Percentiles rank a stretch among this genome's conserved stretches.
phyloP scores from a whole-genome alignment of 2,329 filamentous ascomycete genomes.

The Apiospora marii region DNA sequence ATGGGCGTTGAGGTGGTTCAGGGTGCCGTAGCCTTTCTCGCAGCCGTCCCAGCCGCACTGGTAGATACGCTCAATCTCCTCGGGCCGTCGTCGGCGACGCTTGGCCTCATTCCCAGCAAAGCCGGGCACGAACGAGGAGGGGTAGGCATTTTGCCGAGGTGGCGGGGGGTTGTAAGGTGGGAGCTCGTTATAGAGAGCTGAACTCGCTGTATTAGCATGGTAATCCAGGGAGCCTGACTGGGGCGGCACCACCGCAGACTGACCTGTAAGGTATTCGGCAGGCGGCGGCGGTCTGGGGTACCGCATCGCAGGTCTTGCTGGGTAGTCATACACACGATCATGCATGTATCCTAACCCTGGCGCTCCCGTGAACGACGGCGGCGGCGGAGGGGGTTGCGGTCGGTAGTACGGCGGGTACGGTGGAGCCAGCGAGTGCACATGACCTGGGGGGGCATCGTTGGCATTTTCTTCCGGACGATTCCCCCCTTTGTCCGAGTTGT shows the following conservation, averaged over 20 bases:
- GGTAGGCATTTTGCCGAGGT: no score
- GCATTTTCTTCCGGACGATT: neutral
- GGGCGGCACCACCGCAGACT: neutral
- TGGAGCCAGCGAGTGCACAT: neutral
- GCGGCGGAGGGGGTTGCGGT: no score
- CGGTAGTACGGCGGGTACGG: neutral
- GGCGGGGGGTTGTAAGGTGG: no score
- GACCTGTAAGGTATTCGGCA: neutral
- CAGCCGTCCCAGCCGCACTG: slow-evolving; percentile 99
- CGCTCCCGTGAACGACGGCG: no score
- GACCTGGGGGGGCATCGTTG: neutral
- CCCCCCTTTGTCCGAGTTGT: neutral
- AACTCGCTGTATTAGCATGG: neutral
- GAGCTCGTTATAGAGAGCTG: neutral
- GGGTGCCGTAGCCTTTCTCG: slow-evolving; percentile 96
- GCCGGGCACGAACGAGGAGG: neutral
- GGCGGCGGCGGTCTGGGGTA: neutral
- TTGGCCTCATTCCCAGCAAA: slow-evolving; percentile 90
- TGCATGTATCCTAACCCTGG: no score
- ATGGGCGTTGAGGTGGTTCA: slow-evolving; percentile 97
- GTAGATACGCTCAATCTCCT: slow-evolving; percentile 99
- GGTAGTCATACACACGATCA: neutral
- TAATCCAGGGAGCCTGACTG: neutral
- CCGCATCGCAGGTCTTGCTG: neutral
- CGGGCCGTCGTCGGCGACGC: slow-evolving; percentile 88